phyloP scores from a whole-genome alignment of 208 protist species.

The Jaenimonas drosophilae region DNA sequence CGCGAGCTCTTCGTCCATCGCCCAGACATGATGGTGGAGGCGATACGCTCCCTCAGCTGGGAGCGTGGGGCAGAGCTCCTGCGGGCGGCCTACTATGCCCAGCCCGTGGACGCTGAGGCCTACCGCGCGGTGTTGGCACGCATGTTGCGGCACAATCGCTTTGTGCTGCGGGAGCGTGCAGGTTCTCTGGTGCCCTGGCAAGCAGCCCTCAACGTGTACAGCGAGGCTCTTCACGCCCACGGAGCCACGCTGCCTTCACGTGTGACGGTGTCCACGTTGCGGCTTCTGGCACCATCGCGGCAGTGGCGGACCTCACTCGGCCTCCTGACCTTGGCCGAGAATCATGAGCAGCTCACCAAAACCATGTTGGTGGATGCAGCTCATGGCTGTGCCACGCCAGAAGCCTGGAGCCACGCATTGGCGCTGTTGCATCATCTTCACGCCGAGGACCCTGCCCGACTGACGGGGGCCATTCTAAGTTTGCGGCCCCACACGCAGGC shows the following conservation, averaged over 20 bases:
- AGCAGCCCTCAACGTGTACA: conserved; percentile 45
- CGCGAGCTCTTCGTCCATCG: conserved; percentile 62
- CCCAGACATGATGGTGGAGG: conserved; percentile 61
- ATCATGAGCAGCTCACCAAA: conserved; percentile 57
- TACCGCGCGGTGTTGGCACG: conserved; percentile 63
- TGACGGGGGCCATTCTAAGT: conserved; percentile 51
- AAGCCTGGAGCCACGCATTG: conserved; percentile 40
- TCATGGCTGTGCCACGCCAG: conserved; percentile 36
- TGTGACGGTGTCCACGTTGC: conserved; percentile 50
- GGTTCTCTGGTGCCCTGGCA: conserved; percentile 42
- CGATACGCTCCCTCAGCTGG: conserved; percentile 57
- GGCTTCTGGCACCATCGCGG: conserved; percentile 56
- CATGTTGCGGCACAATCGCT: conserved; percentile 75
- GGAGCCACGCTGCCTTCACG: conserved; percentile 44
- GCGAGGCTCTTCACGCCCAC: conserved; percentile 55
- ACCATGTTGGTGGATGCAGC: conserved; percentile 70
- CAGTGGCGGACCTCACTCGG: conserved; percentile 38
- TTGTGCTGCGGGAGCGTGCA: conserved; percentile 17
- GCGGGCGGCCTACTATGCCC: conserved; percentile 62
- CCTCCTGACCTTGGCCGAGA: conserved; percentile 46
- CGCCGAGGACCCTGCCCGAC: conserved; percentile 32
- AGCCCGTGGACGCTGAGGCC: conserved; percentile 36
- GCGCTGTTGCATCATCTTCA: conserved; percentile 49
- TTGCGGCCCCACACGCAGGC: conserved; percentile 43
- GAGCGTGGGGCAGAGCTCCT: conserved; percentile 46